Percentiles rank a stretch among this genome's conserved stretches.
These are phyloP conservation scores for Primulina eburnea DNA, from an alignment of 257 asterid genomes.

Conservation along the genomic window DNA sequence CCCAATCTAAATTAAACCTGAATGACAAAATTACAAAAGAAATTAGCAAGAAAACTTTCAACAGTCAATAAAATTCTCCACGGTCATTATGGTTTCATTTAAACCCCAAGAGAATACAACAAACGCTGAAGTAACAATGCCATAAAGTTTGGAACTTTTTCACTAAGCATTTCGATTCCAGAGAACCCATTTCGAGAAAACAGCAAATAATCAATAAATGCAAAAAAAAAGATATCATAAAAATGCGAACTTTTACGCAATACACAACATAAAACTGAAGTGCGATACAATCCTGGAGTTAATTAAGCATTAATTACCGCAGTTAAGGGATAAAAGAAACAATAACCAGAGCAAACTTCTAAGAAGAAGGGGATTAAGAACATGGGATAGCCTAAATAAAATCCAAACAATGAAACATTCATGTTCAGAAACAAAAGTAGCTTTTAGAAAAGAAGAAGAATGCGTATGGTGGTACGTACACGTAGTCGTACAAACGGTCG, in stretches of 20 bases:
- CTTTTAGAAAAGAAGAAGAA: constrained; percentile 9
- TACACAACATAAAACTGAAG: constrained; percentile 38
- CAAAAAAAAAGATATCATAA: constrained; percentile 18
- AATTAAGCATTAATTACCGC: constrained; percentile 36
- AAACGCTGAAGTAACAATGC: constrained; percentile 23
- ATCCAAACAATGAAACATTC: constrained; percentile 28
- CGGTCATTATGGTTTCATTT: constrained; percentile 21
- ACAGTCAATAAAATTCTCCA: constrained; percentile 6
- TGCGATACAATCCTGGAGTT: constrained; percentile 31
- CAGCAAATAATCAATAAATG: not conserved
- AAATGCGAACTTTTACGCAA: constrained; percentile 30
- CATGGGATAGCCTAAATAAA: constrained; percentile 39
- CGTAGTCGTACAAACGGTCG: constrained; percentile 35
- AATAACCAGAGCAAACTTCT: constrained; percentile 31
- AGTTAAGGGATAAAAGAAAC: constrained; percentile 23
- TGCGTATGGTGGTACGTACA: constrained; percentile 36
- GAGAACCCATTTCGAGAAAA: constrained; percentile 28
- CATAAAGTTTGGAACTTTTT: constrained; percentile 31
- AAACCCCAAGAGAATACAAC: constrained; percentile 27
- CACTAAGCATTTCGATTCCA: constrained; percentile 37
- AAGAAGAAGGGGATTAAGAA: constrained; percentile 39
- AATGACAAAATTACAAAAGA: constrained; percentile 2
- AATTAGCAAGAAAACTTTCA: constrained; percentile 6
- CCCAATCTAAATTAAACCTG: constrained; percentile 30
- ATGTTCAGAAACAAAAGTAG: constrained; percentile 25